Evolutionary conservation across 2,329 filamentous ascomycete genomes (phyloP).

Genomic region (Botrytis medusae): DNA sequence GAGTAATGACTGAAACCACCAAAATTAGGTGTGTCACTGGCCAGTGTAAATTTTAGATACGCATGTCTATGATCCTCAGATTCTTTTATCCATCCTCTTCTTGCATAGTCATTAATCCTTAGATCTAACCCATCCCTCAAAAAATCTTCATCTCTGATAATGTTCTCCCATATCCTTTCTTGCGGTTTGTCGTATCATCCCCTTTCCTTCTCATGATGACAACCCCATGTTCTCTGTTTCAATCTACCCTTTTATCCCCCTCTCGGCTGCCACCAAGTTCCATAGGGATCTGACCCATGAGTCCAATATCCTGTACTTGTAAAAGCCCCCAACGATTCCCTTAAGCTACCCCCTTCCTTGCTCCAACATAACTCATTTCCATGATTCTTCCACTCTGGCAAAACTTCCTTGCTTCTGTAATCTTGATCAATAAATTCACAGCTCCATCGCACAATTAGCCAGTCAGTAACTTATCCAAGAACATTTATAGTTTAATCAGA

Average conservation of each 20-base stretch:
- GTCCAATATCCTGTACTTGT: neutral
- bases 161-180: neutral
- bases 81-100: fast-evolving
- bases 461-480: neutral
- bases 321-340: neutral
- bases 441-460: fast-evolving
- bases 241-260: fast-evolving
- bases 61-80: fast-evolving
- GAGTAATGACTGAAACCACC: fast-evolving
- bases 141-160: neutral
- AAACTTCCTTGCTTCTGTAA: neutral
- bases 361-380: neutral
- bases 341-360: neutral
- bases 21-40: neutral
- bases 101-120: fast-evolving
- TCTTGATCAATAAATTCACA: fast-evolving
- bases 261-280: neutral
- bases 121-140: neutral
- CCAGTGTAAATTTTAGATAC: neutral
- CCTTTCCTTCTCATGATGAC: fast-evolving
- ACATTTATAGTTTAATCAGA: fast-evolving
- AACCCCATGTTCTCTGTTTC: neutral
- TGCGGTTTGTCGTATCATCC: fast-evolving
- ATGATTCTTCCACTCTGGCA: neutral
- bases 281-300: neutral